Evolutionary conservation across 192 early-diverging fungal genomes (phyloP).

Genomic region (Umbelopsis vinacea): DNA sequence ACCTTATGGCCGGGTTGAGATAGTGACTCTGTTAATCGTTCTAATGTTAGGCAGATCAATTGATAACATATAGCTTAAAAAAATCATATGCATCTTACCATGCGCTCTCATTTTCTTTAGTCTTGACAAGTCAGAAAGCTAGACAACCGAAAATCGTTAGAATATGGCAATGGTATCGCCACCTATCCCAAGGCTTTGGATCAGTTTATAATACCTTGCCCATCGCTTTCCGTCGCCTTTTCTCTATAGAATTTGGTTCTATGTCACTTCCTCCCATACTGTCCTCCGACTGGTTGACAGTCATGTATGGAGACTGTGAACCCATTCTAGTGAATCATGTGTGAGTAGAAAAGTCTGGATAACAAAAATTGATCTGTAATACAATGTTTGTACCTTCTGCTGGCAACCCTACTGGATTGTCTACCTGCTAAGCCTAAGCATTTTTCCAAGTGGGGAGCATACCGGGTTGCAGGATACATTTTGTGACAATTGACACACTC

Average conservation of each 20-base stretch:
- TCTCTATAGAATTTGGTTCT: background rate
- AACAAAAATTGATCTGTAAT: too few species aligned
- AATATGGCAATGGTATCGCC: background rate
- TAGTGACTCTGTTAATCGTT: background rate
- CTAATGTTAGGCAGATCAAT: background rate
- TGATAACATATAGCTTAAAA: too few species aligned
- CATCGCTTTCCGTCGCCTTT: conserved; percentile 1
- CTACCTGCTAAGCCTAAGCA: conserved; percentile 85
- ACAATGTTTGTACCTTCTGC: conserved; percentile 40
- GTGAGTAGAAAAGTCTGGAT: background rate
- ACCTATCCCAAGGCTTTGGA: background rate
- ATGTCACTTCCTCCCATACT: conserved; percentile 18
- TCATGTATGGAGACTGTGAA: conserved; percentile 27
- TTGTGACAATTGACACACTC: conserved; percentile 84
- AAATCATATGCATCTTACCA: background rate
- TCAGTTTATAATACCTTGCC: background rate
- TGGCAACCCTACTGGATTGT: conserved; percentile 60
- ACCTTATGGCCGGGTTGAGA: conserved; percentile 4
- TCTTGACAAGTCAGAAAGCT: conserved; percentile 10
- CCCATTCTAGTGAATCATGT: conserved; percentile 27
- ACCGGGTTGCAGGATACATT: conserved; percentile 79
- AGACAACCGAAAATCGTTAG: background rate
- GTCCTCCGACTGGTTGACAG: conserved; percentile 25
- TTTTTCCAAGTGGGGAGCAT: conserved; percentile 91
- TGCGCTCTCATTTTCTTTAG: conserved; percentile 19